Evolutionary conservation across 176 grass and related monocot species (phyloP).

Genomic region (Poa pratensis): DNA sequence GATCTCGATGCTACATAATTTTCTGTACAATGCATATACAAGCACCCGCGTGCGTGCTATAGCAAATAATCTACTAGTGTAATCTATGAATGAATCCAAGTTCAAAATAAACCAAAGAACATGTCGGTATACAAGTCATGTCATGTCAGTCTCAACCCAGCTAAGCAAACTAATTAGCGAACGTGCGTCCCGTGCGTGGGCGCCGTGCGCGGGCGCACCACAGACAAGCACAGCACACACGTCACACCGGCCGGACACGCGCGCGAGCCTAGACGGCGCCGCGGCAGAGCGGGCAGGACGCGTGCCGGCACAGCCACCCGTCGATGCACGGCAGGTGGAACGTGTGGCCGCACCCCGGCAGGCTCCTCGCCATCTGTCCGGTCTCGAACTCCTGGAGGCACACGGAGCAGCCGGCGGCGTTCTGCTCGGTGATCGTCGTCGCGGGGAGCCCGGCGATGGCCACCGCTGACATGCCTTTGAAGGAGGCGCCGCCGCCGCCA

Average conservation of each 20-base stretch:
- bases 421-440: constrained; percentile 38
- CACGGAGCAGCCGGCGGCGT: constrained; percentile 63
- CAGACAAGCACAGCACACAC: neutral
- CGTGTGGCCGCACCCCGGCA: constrained; percentile 68
- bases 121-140: neutral
- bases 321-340: constrained; percentile 81
- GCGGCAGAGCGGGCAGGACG: constrained; percentile 73
- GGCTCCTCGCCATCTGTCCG: constrained; percentile 53
- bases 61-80: neutral
- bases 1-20: neutral
- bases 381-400: constrained; percentile 86
- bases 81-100: neutral
- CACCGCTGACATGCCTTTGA: constrained; percentile 49
- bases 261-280: constrained; percentile 41
- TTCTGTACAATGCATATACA: neutral
- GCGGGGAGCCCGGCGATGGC: constrained; percentile 65
- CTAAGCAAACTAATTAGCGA: neutral
- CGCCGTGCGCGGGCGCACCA: neutral
- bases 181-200: neutral
- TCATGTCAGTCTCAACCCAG: constrained; percentile 36
- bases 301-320: constrained; percentile 67
- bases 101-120: constrained; percentile 5
- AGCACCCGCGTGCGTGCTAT: neutral
- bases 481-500: neutral
- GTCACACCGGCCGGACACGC: neutral